Evolutionary conservation across 805 yeast species (phyloP), one percentile per base, ranked within the genome.

Genomic region (Alloascoidea hylecoeti): DNA sequence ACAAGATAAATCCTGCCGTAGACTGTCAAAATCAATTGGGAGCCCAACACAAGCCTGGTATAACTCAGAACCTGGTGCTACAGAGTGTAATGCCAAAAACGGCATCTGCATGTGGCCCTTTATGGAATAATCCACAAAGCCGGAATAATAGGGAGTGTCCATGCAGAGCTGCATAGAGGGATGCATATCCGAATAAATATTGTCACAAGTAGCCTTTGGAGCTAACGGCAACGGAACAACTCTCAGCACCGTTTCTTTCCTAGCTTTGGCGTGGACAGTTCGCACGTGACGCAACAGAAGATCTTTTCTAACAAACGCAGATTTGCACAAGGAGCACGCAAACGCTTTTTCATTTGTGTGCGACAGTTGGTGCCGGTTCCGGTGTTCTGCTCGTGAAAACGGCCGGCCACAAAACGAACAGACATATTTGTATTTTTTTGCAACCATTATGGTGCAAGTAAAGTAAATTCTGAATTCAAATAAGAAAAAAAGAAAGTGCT

Each of bases 281-380:
- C 89, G 59, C 42, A 78, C 70, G 53, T 82, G 94, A 30, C 94
- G 61, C 48, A 81, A 83, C 14, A 83, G 60, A 35, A 82, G 58
- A 50, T 82, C 94, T 46, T 92, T 60, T 42, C 94, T 60, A 1
- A 82, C 94, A 60, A 82, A 82, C 2, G 79, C 71, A 36, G 78
- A 70, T 5, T 75, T 65, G 51, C 94, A 82, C 38, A 73, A 66
- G 27, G 69, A 61, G 49, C 94, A 82, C 41, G 73, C 74, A 57
- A 78, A 82, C 1, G 94, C 94, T 44, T 84, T 74, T 49, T 77
- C 84, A 48, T 79, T 79, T 12, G 86, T 79, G 51, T 81, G 92
- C 1, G 85, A 75, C 17, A 88, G 58, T 53, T 81, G 89, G 49
- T 81, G 92, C 36, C 92, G 68, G 33, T 78, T 72, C 46, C 78